These are phyloP conservation scores for Pythium insidiosum DNA, from an alignment of 352 stramenopile species.

Conservation along the genomic window DNA sequence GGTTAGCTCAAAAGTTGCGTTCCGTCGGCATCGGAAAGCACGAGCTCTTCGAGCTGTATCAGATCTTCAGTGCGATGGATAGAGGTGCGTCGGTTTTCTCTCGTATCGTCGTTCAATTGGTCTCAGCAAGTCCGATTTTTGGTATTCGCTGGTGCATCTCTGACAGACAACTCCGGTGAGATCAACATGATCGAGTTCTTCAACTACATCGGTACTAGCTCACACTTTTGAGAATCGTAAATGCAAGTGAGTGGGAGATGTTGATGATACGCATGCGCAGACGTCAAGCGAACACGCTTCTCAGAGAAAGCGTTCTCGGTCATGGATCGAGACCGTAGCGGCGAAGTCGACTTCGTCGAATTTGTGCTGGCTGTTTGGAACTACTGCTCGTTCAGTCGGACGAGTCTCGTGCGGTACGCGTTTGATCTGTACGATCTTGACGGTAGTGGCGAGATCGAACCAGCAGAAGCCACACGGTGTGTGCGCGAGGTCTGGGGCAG, in stretches of 20 bases:
- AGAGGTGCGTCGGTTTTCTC: slow-evolving; percentile 15
- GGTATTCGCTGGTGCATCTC: neutral
- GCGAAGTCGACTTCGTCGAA: slow-evolving; percentile 65
- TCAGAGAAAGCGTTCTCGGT: slow-evolving; percentile 65
- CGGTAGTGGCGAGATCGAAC: slow-evolving; percentile 59
- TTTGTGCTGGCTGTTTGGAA: slow-evolving; percentile 75
- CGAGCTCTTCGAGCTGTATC: slow-evolving; percentile 34
- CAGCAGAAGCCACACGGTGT: slow-evolving; percentile 32
- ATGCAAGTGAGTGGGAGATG: neutral
- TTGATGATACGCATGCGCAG: slow-evolving; percentile 10
- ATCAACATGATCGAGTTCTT: slow-evolving; percentile 71
- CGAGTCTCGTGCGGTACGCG: slow-evolving; percentile 53
- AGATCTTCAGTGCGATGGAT: slow-evolving; percentile 53
- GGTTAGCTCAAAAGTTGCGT: slow-evolving; percentile 26
- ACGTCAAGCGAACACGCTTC: slow-evolving; percentile 47
- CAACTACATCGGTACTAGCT: slow-evolving; percentile 39
- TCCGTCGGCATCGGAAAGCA: slow-evolving; percentile 35
- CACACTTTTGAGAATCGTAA: neutral
- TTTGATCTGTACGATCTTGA: slow-evolving; percentile 74
- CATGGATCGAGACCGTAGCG: slow-evolving; percentile 61
- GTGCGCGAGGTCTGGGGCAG: slow-evolving; percentile 54
- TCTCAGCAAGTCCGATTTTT: too few species aligned
- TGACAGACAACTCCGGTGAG: slow-evolving; percentile 43
- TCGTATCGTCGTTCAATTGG: too few species aligned
- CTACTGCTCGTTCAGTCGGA: slow-evolving; percentile 64